Evolutionary conservation across 2,329 filamentous ascomycete species (phyloP).

Genomic region (Scleromitrula shiraiana): DNA sequence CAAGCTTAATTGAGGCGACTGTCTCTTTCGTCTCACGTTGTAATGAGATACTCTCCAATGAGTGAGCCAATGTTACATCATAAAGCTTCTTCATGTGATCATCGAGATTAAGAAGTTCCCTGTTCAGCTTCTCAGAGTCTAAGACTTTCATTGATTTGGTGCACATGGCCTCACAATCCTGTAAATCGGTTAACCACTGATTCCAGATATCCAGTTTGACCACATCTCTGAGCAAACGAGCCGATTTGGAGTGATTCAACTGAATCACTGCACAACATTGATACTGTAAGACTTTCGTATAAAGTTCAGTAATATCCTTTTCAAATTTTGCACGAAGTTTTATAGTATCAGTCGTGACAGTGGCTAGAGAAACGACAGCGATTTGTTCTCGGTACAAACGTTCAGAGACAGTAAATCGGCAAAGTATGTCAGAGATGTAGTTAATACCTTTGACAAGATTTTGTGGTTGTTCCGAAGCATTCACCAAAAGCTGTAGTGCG

Average conservation of each 20-base stretch:
- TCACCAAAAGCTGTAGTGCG: conserved; percentile 3
- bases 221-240: conserved; percentile 3
- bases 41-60: too few species aligned
- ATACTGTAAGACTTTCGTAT: conserved; percentile 1
- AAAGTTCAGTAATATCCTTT: conserved; percentile 1
- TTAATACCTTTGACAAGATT: conserved; percentile 4
- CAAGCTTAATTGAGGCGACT: too few species aligned
- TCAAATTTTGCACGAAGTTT: background rate
- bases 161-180: background rate
- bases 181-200: conserved; percentile 1
- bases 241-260: background rate
- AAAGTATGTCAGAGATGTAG: conserved; percentile 6
- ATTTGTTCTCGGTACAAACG: too few species aligned
- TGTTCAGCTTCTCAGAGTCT: background rate
- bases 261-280: conserved; percentile 3
- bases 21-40: too few species aligned
- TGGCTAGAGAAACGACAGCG: background rate
- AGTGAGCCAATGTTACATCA: background rate
- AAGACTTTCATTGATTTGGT: background rate
- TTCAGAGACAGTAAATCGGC: conserved; percentile 1
- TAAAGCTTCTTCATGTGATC: background rate
- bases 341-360: background rate
- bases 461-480: conserved; percentile 1
- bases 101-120: background rate
- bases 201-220: conserved; percentile 4